phyloP scores from a whole-genome alignment of 306 rosid genomes.

The Sicyos edulis region DNA sequence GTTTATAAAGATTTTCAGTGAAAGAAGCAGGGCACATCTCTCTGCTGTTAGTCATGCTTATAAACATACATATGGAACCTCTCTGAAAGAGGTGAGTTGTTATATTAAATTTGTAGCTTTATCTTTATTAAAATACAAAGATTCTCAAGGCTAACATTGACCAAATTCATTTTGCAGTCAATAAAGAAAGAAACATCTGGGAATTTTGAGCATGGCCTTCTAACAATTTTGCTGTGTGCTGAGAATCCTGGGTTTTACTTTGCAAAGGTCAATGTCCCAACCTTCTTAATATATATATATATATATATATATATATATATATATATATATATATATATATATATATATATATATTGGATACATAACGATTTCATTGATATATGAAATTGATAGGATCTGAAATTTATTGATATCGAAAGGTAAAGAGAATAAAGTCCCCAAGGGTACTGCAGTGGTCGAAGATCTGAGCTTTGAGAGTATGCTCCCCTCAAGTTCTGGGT shows the following conservation, averaged over 20 bases:
- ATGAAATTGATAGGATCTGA: no score
- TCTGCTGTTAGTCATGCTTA: constrained; percentile 46
- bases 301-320: no score
- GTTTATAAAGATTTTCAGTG: constrained; percentile 51
- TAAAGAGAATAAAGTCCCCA: no score
- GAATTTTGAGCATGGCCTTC: constrained; percentile 46
- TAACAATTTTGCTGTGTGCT: constrained; percentile 53
- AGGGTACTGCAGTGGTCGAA: no score
- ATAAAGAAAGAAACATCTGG: constrained; percentile 68
- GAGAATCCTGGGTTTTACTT: constrained; percentile 60
- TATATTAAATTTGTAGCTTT: not conserved
- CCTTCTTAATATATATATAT: no score
- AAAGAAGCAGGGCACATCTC: constrained; percentile 65
- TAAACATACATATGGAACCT: constrained; percentile 36
- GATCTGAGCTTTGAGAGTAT: no score
- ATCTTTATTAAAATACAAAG: not conserved
- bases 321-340: no score
- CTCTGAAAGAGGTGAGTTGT: constrained; percentile 52
- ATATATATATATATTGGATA: no score
- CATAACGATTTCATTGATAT: no score
- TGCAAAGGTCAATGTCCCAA: constrained; percentile 48
- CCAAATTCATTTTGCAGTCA: constrained; percentile 34
- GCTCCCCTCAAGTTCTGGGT: no score
- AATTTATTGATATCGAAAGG: no score
- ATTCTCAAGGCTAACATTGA: not conserved